Evolutionary conservation across 2,329 filamentous ascomycete genomes (phyloP).

Genomic region (Aspergillus piperis): DNA sequence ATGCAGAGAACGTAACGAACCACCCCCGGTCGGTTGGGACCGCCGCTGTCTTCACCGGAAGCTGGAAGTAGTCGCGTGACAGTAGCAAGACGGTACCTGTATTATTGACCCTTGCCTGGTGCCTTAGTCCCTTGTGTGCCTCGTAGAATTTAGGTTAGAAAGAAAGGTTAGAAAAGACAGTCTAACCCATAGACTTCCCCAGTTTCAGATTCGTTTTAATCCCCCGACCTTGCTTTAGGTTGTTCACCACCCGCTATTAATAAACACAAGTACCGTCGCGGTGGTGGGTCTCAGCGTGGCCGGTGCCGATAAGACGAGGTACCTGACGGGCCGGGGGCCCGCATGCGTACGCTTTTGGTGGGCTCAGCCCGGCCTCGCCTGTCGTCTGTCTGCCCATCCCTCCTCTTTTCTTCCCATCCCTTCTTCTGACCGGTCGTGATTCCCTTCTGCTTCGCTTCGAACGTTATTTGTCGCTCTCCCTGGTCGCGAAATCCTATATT

Average conservation of each 20-base stretch:
- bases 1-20: constrained; percentile 21
- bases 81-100: background rate
- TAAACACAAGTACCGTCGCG: constrained; percentile 4
- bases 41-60: background rate
- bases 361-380: constrained; percentile 7
- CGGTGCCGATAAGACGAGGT: constrained; percentile 14
- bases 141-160: background rate
- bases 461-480: background rate
- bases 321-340: constrained; percentile 23
- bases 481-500: background rate
- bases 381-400: constrained; percentile 14
- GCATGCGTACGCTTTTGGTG: constrained; percentile 20
- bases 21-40: constrained; percentile 1
- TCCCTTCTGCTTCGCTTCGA: background rate
- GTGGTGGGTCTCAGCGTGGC: constrained; percentile 2
- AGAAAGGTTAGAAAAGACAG: background rate
- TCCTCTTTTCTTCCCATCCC: constrained; percentile 14
- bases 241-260: background rate
- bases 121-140: too few relatives aligned
- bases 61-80: background rate
- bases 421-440: background rate
- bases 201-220: background rate
- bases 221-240: background rate
- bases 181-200: background rate
- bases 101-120: background rate